Conservation (phyloP, 352 stramenopile species). For the Phytopythium oedochilum region DNA sequence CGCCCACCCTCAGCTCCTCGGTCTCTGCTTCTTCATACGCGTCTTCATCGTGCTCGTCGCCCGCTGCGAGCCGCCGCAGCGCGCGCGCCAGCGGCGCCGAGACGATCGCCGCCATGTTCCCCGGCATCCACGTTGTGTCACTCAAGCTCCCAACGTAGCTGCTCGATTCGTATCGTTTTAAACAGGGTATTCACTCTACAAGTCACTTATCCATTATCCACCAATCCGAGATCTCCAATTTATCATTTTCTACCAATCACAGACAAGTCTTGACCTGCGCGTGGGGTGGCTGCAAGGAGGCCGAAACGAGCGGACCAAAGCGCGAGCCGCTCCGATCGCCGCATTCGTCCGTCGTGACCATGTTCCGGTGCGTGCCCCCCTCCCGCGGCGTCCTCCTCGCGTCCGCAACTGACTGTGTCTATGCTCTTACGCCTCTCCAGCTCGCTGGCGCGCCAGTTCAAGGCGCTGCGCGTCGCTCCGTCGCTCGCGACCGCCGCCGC, state of each 20-base stretch:
- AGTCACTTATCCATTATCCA: background rate
- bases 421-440: conserved; percentile 10
- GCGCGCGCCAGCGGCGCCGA: conserved; percentile 30
- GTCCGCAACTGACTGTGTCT: background rate
- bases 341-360: too few species aligned
- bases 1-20: conserved; percentile 9
- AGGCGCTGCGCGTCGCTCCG: conserved; percentile 34
- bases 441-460: conserved; percentile 53
- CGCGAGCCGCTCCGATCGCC: background rate
- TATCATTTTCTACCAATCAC: background rate
- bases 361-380: background rate
- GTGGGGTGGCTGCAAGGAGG: background rate
- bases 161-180: background rate
- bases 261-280: background rate
- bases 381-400: background rate
- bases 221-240: background rate
- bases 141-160: background rate
- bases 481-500: conserved; percentile 14
- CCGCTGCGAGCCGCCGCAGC: conserved; percentile 23
- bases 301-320: background rate
- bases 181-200: background rate
- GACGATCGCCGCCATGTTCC: conserved; percentile 19
- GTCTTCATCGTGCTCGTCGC: conserved; percentile 8
- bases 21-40: background rate
- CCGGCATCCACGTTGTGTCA: too few species aligned